These are phyloP conservation scores for Hyparrhenia diplandra DNA, from an alignment of 176 grass and related monocot species.

Conservation along the genomic window DNA sequence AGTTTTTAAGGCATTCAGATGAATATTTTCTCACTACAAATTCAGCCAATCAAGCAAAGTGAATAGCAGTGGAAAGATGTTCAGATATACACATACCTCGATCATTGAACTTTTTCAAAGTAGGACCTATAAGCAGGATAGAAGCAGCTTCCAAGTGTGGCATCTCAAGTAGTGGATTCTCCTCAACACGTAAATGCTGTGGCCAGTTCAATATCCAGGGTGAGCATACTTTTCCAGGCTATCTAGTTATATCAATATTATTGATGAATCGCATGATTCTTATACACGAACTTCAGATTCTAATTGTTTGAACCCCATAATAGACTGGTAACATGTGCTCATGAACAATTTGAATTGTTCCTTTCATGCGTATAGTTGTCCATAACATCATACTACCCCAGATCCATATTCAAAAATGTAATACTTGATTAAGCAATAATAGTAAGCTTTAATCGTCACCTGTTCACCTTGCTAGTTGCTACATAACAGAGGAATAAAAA, in stretches of 20 bases:
- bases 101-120: slow-evolving; percentile 90
- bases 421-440: too few relatives aligned
- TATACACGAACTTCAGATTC: slow-evolving; percentile 24
- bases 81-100: slow-evolving; percentile 56
- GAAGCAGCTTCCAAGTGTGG: slow-evolving; percentile 76
- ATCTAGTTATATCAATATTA: background rate
- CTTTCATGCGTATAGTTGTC: too few relatives aligned
- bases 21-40: background rate
- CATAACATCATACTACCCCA: too few relatives aligned
- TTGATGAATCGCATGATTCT: background rate
- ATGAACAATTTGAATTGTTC: too few relatives aligned
- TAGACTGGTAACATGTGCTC: too few relatives aligned
- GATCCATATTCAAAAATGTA: too few relatives aligned
- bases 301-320: too few relatives aligned
- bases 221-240: slow-evolving; percentile 1
- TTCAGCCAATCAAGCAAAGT: slow-evolving; percentile 17
- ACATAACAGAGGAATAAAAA: slow-evolving; percentile 10
- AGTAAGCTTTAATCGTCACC: too few relatives aligned
- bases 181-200: slow-evolving; percentile 92
- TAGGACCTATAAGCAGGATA: slow-evolving; percentile 84
- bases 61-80: slow-evolving; percentile 6
- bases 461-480: background rate
- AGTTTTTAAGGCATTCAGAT: slow-evolving; percentile 10
- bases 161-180: slow-evolving; percentile 85
- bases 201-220: slow-evolving; percentile 27